These are phyloP conservation scores for Cavenderia fasciculata DNA, from an alignment of 78 protist species.

Conservation along the genomic window DNA sequence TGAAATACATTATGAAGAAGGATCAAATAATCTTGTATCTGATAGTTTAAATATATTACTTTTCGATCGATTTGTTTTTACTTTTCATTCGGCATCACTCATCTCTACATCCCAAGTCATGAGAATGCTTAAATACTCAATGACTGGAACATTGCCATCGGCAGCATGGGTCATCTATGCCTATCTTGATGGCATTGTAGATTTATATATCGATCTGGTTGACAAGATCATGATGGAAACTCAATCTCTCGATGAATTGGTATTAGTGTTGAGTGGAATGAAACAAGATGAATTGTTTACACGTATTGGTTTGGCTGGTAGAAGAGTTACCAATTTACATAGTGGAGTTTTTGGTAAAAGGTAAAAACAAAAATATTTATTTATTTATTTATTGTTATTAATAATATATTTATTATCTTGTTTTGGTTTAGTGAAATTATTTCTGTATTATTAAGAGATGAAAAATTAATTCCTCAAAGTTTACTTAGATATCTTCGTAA, in stretches of 20 bases:
- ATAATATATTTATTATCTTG: too few species aligned
- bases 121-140: slow-evolving; percentile 60
- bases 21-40: slow-evolving; percentile 13
- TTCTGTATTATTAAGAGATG: slow-evolving; percentile 52
- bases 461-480: slow-evolving; percentile 23
- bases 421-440: slow-evolving; percentile 24
- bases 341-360: slow-evolving; percentile 68
- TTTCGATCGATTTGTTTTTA: slow-evolving; percentile 10
- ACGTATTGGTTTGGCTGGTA: slow-evolving; percentile 65
- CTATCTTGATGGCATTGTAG: slow-evolving; percentile 26
- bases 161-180: slow-evolving; percentile 67
- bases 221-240: slow-evolving; percentile 73
- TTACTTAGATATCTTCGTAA: slow-evolving; percentile 47
- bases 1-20: slow-evolving; percentile 67
- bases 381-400: too few species aligned
- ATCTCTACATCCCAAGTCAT: slow-evolving; percentile 25
- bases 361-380: not conserved
- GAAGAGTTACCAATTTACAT: slow-evolving; percentile 65
- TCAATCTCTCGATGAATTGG: slow-evolving; percentile 65
- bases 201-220: slow-evolving; percentile 44
- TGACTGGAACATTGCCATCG: slow-evolving; percentile 31
- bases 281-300: slow-evolving; percentile 68
- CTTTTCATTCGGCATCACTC: slow-evolving; percentile 15
- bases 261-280: slow-evolving; percentile 24
- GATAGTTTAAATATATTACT: slow-evolving; percentile 36